Evolutionary conservation across 2,329 filamentous ascomycete genomes (phyloP).

Genomic region (Ilyonectria mors-panacis): DNA sequence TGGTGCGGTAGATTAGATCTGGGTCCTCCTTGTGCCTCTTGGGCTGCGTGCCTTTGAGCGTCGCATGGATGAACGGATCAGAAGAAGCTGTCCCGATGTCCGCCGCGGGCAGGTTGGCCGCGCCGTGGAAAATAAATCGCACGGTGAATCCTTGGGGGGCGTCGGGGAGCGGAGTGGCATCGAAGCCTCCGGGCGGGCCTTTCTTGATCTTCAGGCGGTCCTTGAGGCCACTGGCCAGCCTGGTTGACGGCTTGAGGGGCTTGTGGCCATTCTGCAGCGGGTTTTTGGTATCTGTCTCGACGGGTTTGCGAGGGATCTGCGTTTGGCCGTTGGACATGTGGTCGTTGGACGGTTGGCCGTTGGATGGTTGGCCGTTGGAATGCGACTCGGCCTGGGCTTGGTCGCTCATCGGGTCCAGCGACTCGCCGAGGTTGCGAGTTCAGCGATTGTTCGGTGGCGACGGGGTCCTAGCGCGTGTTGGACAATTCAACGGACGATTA

Average conservation of each 20-base stretch:
- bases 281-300: neutral
- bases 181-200: constrained; percentile 81
- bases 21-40: constrained; percentile 90
- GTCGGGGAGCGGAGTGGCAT: constrained; percentile 81
- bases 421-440: constrained; percentile 5
- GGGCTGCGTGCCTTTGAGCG: constrained; percentile 79
- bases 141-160: constrained; percentile 86
- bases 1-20: constrained; percentile 79
- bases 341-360: neutral
- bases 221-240: constrained; percentile 42
- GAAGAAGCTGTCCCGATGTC: constrained; percentile 84
- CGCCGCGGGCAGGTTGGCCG: constrained; percentile 84
- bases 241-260: constrained; percentile 24
- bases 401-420: constrained; percentile 32
- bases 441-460: constrained; percentile 26
- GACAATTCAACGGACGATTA: constrained; percentile 5
- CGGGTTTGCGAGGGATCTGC: neutral
- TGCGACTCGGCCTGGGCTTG: constrained; percentile 32
- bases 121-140: constrained; percentile 86
- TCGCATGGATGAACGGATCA: constrained; percentile 86
- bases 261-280: constrained; percentile 34
- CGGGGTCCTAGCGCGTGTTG: constrained; percentile 1
- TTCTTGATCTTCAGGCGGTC: constrained; percentile 47
- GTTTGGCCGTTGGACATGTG: neutral
- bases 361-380: constrained; percentile 28